A percentile compares a stretch with the other conserved stretches of the same genome.
phyloP scores from a whole-genome alignment of 2,329 filamentous ascomycete genomes.

The Fragosphaeria purpurea region DNA sequence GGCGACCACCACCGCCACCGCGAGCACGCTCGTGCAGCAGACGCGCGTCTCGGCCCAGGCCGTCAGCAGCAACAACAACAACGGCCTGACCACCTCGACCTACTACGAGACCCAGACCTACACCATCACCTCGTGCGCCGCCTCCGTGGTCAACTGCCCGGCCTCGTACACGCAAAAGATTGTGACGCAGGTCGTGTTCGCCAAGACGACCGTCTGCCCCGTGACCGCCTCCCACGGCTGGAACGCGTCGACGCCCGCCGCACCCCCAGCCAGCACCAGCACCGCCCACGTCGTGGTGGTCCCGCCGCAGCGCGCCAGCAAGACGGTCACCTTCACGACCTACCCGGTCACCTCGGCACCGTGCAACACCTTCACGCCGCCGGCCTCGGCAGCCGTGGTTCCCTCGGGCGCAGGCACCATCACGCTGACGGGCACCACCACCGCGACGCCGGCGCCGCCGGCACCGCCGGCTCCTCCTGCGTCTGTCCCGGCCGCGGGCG shows the following conservation, averaged over 20 bases:
- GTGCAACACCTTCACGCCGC: slow-evolving; percentile 14
- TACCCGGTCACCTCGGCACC: slow-evolving; percentile 13
- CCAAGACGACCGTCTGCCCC: slow-evolving; percentile 19
- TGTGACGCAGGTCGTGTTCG: slow-evolving; percentile 17
- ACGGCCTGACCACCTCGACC: slow-evolving; percentile 16
- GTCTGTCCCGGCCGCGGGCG: background rate
- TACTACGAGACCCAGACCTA: slow-evolving; percentile 15
- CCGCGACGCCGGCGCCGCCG: background rate
- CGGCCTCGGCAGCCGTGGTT: slow-evolving; percentile 8
- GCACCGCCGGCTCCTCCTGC: too few relatives aligned
- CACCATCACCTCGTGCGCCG: slow-evolving; percentile 21
- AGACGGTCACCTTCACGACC: slow-evolving; percentile 13
- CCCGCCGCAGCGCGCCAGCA: background rate
- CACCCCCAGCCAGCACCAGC: slow-evolving; percentile 6
- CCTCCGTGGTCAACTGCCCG: slow-evolving; percentile 21
- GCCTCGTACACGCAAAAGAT: slow-evolving; percentile 20
- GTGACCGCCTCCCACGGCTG: slow-evolving; percentile 3
- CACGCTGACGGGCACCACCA: background rate
- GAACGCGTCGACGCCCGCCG: background rate
- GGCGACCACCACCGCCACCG: slow-evolving; percentile 11
- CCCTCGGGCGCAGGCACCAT: slow-evolving; percentile 13
- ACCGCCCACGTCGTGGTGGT: background rate
- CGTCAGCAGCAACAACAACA: background rate
- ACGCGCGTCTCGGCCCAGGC: background rate
- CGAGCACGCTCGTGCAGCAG: background rate